Base-by-base conservation (phyloP, 2,329 filamentous ascomycete genomes). In the Hymenoscyphus infarciens region DNA sequence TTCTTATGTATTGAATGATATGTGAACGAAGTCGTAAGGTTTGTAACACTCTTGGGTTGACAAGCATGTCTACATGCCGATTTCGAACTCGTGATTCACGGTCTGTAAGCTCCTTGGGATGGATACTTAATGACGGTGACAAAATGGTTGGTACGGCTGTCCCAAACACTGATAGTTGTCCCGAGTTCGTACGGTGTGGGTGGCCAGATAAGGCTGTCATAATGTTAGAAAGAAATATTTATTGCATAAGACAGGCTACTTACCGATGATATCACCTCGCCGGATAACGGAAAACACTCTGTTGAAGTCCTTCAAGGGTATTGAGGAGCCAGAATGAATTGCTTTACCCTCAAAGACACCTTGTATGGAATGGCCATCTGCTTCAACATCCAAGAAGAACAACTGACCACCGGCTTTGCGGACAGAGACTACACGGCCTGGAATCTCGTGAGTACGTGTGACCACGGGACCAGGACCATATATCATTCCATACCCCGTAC, bases 1-100 rank as follows among this genome's bases (percentile, higher is more conserved):
- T 82, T 39, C 92, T 87, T 67, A 98, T 81, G 67, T 85, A 84
- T 63, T 87, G 86, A 66, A 92, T 87, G 64, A 98, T 84, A 42
- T 86, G 79, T 0, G 92, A 87, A 39, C 94, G 87, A 27, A 95
- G 81, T 35, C 87, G 83, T 58, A 98, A 78, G 1, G 87, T 85
- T 71, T 95, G 87, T 13, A 86, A 80, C 2, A 86, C 82, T 45
- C 83, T 78, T 38, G 81, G 82, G 74, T 94, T 90, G 62, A 94
- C 87, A 33, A 97, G 83, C 75, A 96, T 86, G 75, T 97, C 91
- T 45, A 97, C 83, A 77, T 98, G 93, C 25, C 92, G 91, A 68
- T 89, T 86, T 66, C 89, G 85, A 45, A 89, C 87, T 67, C 86
- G 86, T 39, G 85, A 89, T 74, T 94, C 90, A 52, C 85, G 81